These are phyloP conservation scores for Acacia confusa DNA, from an alignment of 306 rosid genomes.

Conservation along the genomic window DNA sequence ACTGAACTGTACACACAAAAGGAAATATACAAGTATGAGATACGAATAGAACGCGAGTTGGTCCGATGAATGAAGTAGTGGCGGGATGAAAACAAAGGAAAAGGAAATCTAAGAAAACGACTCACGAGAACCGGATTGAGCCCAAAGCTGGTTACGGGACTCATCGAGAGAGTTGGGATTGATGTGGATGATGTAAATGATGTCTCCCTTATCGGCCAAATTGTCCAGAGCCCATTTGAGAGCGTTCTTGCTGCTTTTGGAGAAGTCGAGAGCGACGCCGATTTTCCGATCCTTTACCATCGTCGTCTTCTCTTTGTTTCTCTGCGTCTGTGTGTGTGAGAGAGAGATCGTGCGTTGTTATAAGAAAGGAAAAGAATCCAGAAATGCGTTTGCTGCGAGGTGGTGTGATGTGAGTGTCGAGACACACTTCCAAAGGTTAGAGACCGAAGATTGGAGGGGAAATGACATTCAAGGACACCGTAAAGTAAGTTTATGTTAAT, in stretches of 20 bases:
- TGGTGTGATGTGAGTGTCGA: not conserved
- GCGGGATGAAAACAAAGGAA: not conserved
- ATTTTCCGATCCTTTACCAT: conserved; percentile 78
- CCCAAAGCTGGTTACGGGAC: conserved; percentile 52
- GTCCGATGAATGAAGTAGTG: not conserved
- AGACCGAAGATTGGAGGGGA: not conserved
- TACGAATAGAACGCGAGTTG: not conserved
- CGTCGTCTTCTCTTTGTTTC: not conserved
- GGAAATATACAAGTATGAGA: not conserved
- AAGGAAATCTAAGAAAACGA: not conserved
- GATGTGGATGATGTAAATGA: conserved; percentile 64
- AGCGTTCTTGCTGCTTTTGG: conserved; percentile 81
- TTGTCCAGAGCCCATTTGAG: conserved; percentile 80
- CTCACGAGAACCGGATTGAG: conserved; percentile 73
- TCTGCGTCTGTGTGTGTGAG: not conserved
- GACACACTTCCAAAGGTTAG: not conserved
- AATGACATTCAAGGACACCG: not conserved
- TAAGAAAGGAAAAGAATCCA: not conserved
- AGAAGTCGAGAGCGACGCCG: conserved; percentile 87
- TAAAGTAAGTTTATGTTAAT: not conserved
- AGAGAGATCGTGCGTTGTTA: not conserved
- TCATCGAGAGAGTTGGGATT: conserved; percentile 44
- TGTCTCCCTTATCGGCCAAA: conserved; percentile 82
- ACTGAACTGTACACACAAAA: not conserved
- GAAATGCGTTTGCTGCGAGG: not conserved